Conservation (phyloP, 75 land plant genomes). For the Cupressus sempervirens region DNA sequence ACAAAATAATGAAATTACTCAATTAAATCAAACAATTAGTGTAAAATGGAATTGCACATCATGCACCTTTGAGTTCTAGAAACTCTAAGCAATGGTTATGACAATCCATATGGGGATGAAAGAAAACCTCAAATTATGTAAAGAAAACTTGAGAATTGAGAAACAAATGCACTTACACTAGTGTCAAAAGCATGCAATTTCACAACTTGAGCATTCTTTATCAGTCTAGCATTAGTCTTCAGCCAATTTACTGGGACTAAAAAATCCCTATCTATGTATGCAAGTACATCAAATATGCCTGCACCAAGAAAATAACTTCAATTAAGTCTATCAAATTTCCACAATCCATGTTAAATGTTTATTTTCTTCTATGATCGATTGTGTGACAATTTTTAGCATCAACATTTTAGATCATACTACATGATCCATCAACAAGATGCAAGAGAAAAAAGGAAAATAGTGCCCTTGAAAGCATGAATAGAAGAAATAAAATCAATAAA, state of each 20-base stretch:
- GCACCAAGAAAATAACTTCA: slow-evolving; percentile 2
- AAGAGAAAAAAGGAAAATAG: no score
- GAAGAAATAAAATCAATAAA: no score
- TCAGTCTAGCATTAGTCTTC: slow-evolving; percentile 91
- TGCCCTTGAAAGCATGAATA: no score
- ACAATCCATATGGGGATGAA: neutral
- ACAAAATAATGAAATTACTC: slow-evolving; percentile 8
- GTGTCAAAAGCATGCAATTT: slow-evolving; percentile 91
- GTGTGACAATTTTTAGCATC: no score
- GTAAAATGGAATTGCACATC: neutral
- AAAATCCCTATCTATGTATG: slow-evolving; percentile 88
- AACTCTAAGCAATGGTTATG: neutral
- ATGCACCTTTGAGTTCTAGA: neutral
- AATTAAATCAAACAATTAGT: neutral
- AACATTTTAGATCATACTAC: no score
- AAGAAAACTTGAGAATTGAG: neutral
- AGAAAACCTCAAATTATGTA: neutral
- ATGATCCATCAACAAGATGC: no score
- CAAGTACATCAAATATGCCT: slow-evolving; percentile 89
- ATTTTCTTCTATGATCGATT: no score
- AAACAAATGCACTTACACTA: slow-evolving; percentile 39
- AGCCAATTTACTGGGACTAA: slow-evolving; percentile 82
- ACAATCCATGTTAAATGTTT: no score
- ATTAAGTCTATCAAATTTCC: no score
- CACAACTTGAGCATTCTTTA: slow-evolving; percentile 85